A percentile compares a stretch with the other conserved stretches of the same genome.
Conservation (phyloP, 352 stramenopile genomes). For the Globisporangium nagaii region DNA sequence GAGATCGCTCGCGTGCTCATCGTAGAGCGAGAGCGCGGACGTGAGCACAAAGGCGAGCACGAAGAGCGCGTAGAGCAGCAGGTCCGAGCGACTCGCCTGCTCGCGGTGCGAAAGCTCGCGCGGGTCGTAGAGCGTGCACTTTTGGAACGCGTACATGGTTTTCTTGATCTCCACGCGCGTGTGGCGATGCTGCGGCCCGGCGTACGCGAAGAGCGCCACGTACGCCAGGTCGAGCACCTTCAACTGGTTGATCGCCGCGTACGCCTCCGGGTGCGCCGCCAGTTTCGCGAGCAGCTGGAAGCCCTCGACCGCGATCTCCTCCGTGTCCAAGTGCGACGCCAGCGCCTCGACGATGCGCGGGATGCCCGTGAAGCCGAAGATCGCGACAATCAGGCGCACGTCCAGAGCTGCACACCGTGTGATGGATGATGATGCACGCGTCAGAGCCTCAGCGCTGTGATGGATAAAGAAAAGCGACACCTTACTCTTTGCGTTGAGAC, state of each 20-base stretch:
- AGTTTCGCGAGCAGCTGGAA: slow-evolving; percentile 63
- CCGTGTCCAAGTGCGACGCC: slow-evolving; percentile 61
- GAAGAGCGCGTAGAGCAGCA: slow-evolving; percentile 39
- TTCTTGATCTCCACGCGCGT: slow-evolving; percentile 61
- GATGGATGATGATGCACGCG: too few relatives aligned
- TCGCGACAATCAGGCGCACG: slow-evolving; percentile 34
- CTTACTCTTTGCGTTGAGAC: slow-evolving; percentile 48
- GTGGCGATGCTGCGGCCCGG: slow-evolving; percentile 49
- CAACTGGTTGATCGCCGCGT: slow-evolving; percentile 44
- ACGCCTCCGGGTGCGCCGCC: slow-evolving; percentile 35
- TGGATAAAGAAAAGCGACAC: not conserved
- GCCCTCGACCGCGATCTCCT: slow-evolving; percentile 69
- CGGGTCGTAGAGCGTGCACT: slow-evolving; percentile 58
- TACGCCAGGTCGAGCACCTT: slow-evolving; percentile 73
- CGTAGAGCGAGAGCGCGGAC: slow-evolving; percentile 37
- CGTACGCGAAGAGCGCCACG: slow-evolving; percentile 62
- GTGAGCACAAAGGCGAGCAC: slow-evolving; percentile 41
- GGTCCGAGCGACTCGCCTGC: slow-evolving; percentile 28
- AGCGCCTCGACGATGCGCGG: slow-evolving; percentile 54
- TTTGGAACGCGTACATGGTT: slow-evolving; percentile 60
- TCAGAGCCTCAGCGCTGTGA: too few relatives aligned
- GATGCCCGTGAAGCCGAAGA: slow-evolving; percentile 53
- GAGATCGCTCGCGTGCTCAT: slow-evolving; percentile 31
- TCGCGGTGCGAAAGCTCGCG: slow-evolving; percentile 42
- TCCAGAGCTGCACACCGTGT: slow-evolving; percentile 47